These are phyloP conservation scores for Blepharisma stoltei DNA, from an alignment of 73 alveolate genomes.

Conservation along the genomic window DNA sequence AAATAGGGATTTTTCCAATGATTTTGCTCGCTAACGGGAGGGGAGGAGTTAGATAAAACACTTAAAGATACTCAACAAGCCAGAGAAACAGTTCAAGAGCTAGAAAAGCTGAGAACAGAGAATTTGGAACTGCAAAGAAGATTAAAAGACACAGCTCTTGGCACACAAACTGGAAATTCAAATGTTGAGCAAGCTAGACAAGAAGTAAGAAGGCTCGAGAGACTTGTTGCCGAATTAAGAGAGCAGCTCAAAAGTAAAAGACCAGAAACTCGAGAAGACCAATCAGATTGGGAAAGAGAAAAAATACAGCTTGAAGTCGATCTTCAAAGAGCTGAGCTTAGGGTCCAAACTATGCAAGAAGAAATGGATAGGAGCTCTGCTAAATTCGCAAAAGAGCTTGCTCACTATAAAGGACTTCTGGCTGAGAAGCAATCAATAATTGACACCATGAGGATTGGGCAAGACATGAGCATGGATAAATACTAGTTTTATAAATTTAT, in stretches of 20 bases:
- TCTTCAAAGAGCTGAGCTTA: conserved; percentile 94
- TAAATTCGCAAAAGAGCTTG: conserved; percentile 93
- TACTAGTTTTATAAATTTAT: too few relatives aligned
- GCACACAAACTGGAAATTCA: conserved; percentile 80
- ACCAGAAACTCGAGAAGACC: conserved; percentile 88
- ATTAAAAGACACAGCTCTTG: conserved; percentile 76
- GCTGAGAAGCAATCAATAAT: conserved; percentile 84
- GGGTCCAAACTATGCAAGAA: conserved; percentile 91
- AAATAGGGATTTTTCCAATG: too few relatives aligned
- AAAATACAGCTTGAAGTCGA: conserved; percentile 95
- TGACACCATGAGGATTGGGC: conserved; percentile 11
- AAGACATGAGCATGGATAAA: too few relatives aligned
- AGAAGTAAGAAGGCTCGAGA: conserved; percentile 87
- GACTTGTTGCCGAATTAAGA: conserved; percentile 84
- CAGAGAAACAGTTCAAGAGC: conserved; percentile 90
- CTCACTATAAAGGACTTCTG: conserved; percentile 76
- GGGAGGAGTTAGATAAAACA: conserved; percentile 64
- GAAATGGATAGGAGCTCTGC: conserved; percentile 92
- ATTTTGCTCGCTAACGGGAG: too few relatives aligned
- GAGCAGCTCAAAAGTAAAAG: conserved; percentile 90
- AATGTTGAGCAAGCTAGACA: conserved; percentile 74
- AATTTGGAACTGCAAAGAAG: conserved; percentile 86
- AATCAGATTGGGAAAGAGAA: conserved; percentile 94
- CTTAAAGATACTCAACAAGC: conserved; percentile 92
- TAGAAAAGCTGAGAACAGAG: conserved; percentile 96